These are phyloP conservation scores for Penicillium crustosum DNA, from an alignment of 2,329 filamentous ascomycete species.

Conservation along the genomic window DNA sequence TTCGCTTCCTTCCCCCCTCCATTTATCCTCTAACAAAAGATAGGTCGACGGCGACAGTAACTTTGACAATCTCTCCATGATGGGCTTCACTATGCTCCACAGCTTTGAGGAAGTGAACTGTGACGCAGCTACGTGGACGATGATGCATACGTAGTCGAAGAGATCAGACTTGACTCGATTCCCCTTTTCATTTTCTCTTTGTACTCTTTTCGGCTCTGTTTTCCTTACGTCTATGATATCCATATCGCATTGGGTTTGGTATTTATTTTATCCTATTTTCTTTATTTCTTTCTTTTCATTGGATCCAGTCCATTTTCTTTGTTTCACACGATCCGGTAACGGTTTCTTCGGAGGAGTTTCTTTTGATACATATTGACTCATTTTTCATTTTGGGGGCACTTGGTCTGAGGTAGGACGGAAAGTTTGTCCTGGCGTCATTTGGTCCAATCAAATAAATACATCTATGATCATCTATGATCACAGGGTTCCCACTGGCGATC, in stretches of 20 bases:
- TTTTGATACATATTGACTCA: not conserved
- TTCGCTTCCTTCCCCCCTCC: not conserved
- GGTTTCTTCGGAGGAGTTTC: not conserved
- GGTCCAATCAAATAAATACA: not conserved
- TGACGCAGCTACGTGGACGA: constrained; percentile 62
- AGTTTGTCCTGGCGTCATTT: not conserved
- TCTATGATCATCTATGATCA: not conserved
- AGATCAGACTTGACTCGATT: not conserved
- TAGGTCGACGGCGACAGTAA: constrained; percentile 71
- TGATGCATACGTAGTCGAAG: constrained; percentile 47
- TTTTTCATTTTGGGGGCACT: not conserved
- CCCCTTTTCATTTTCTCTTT: constrained; percentile 2
- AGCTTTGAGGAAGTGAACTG: constrained; percentile 79
- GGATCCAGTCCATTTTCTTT: not conserved
- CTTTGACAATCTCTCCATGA: constrained; percentile 69
- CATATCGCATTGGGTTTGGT: constrained; percentile 20
- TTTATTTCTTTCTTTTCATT: not conserved
- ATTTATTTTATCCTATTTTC: not conserved
- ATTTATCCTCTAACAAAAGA: constrained; percentile 21
- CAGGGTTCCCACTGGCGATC: not conserved
- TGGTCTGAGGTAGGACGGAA: not conserved
- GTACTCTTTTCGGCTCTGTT: not conserved
- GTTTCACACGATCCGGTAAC: not conserved
- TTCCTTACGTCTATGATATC: constrained; percentile 24
- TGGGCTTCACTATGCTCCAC: constrained; percentile 79